Conservation (phyloP, 495 filamentous ascomycete genomes). For the Daldinia concentrica region DNA sequence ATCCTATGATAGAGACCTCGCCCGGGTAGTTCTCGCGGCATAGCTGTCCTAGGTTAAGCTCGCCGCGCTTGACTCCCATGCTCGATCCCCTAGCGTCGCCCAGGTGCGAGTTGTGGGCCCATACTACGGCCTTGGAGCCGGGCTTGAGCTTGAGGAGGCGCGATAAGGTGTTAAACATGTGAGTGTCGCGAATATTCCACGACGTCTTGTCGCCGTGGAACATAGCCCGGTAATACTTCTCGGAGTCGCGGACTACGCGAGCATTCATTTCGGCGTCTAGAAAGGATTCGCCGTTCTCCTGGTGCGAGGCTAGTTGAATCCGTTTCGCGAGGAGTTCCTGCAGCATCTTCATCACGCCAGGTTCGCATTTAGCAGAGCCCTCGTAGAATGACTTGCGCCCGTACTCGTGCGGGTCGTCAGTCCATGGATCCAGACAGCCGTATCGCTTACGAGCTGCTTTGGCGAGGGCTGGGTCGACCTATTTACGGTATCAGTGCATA, state of each 20-base stretch:
- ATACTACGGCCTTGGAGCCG: constrained; percentile 60
- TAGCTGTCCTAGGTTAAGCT: constrained; percentile 65
- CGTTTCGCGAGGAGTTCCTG: constrained; percentile 54
- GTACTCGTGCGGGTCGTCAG: constrained; percentile 60
- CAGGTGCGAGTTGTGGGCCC: constrained; percentile 66
- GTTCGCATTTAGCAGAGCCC: constrained; percentile 56
- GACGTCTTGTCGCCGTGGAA: constrained; percentile 60
- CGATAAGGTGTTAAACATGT: constrained; percentile 62
- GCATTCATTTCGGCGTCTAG: constrained; percentile 63
- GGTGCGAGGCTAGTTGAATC: constrained; percentile 50
- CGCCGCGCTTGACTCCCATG: constrained; percentile 57
- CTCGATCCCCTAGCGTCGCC: constrained; percentile 62
- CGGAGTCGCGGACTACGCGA: constrained; percentile 58
- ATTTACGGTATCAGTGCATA: background rate
- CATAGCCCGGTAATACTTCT: constrained; percentile 65
- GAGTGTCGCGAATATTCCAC: constrained; percentile 64
- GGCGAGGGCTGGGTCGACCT: constrained; percentile 55
- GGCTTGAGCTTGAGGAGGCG: constrained; percentile 53
- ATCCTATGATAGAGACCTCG: constrained; percentile 60
- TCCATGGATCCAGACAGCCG: constrained; percentile 60
- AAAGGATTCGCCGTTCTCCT: constrained; percentile 56
- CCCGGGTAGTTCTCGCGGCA: constrained; percentile 58
- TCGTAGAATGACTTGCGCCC: constrained; percentile 52
- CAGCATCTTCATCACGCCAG: constrained; percentile 56
- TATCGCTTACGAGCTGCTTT: constrained; percentile 58